These are phyloP conservation scores for Tulasnella sp. DNA, from an alignment of 768 basidiomycete genomes.

Conservation along the genomic window DNA sequence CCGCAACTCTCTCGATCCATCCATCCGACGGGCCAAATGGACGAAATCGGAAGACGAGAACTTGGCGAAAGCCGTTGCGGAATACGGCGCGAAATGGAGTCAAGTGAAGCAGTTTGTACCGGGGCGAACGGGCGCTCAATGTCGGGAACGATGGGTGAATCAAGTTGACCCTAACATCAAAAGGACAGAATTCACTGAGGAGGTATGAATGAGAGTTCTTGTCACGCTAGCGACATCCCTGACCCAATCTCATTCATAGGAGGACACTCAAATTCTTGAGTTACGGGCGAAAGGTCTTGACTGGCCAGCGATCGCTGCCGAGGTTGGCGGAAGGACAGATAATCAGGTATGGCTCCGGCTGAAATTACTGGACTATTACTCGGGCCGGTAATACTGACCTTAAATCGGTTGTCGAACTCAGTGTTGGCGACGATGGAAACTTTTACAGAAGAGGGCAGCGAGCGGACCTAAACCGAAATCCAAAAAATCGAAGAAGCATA, in stretches of 20 bases:
- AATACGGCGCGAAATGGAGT: not conserved
- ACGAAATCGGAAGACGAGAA: constrained; percentile 53
- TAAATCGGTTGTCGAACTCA: not conserved
- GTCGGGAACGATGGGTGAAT: constrained; percentile 10
- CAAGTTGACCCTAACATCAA: not conserved
- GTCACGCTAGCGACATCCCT: not conserved
- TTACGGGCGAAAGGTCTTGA: not conserved
- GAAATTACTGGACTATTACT: not conserved
- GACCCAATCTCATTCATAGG: not conserved
- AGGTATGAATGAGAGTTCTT: not conserved
- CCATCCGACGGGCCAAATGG: constrained; percentile 68
- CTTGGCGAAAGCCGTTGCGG: constrained; percentile 23
- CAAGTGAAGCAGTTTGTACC: constrained; percentile 1
- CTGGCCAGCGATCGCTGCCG: not conserved
- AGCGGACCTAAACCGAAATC: not conserved
- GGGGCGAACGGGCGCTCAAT: not conserved
- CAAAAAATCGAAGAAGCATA: not conserved
- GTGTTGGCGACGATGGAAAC: not conserved
- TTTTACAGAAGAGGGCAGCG: not conserved
- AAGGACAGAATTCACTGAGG: constrained; percentile 1
- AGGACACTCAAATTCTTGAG: not conserved
- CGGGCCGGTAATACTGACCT: not conserved
- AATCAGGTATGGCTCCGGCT: not conserved
- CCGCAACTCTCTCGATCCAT: constrained; percentile 71
- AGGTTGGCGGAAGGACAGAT: not conserved